Base-by-base conservation (phyloP, 2,329 filamentous ascomycete genomes). In the Magnaporthiopsis poae region DNA sequence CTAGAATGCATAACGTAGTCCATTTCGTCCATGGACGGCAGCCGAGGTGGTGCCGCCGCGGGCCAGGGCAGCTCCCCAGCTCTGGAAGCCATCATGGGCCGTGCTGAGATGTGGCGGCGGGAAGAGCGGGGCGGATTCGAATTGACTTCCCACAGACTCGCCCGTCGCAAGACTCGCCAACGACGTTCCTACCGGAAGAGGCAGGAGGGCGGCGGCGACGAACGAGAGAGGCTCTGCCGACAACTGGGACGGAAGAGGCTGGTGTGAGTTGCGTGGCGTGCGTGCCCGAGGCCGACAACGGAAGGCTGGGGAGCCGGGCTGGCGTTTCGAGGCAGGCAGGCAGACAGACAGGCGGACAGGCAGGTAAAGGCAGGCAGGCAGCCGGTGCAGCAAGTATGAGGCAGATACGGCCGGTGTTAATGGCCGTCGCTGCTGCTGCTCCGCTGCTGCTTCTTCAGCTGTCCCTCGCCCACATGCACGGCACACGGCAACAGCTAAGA, bases 1-100 rank as follows among this genome's bases (percentile, higher is more conserved):
- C 68, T 67, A 61, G 46, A 25, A n/a, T 75, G 74, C 72, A 74
- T 71, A 64, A 72, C 64, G 65, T 73, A 75, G 64, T 77, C 73
- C 73, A 76, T 75, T 52, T 71, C 71, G 64, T 77, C 75, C 71
- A 76, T 72, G 8, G 61, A 36, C 8, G 61, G 61, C 61, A 62
- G 61, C 61, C 61, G 27, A 21, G 27, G 61, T 12, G 25, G 31
- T 31, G 31, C 31, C 25, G 27, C 60, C 27, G 69, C 66, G n/a
- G 65, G 31, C 62, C 33, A 66, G 27, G 52, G 62, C 39, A 29
- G 60, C 25, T 29, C 60, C 56, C 52, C 39, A 18, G 25, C 25
- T 15, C 60, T 13, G 21, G 60, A 61, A 7, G 60, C 60, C 60
- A 61, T 61, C 27, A 18, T 27, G 27, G 60, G 27, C 60, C 60